These are phyloP conservation scores for Ganoderma sp. DNA, from an alignment of 1,284 basidiomycete species.

Conservation along the genomic window DNA sequence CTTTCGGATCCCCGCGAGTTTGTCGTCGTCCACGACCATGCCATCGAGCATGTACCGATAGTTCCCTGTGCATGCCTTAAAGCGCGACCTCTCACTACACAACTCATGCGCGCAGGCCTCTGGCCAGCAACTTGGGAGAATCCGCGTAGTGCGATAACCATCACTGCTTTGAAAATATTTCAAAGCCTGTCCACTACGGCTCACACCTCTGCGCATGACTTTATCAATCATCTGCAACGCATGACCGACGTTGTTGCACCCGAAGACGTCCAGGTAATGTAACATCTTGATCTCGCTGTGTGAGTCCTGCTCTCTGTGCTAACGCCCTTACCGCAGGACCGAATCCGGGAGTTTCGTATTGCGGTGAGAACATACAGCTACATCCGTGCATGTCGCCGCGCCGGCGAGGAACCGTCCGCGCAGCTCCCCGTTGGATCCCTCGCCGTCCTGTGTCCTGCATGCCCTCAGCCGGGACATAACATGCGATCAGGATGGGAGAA, in stretches of 20 bases:
- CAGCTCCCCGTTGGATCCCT: background rate
- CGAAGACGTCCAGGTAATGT: background rate
- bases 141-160: background rate
- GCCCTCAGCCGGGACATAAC: background rate
- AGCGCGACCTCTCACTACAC: background rate
- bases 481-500: background rate
- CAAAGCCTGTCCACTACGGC: background rate
- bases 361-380: background rate
- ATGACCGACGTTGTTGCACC: background rate
- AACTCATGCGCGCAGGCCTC: background rate
- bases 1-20: background rate
- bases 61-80: background rate
- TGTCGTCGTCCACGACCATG: background rate
- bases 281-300: too few relatives aligned
- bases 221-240: background rate
- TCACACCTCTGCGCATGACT: background rate
- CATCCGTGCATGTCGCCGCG: background rate
- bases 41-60: background rate
- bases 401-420: background rate
- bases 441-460: background rate
- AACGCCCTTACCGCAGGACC: background rate
- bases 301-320: too few relatives aligned
- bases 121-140: conserved; percentile 3
- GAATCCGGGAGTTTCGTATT: background rate
- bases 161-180: background rate